Conservation (phyloP, 2,329 filamentous ascomycete species). For the Berkeleyomyces rouxiae region DNA sequence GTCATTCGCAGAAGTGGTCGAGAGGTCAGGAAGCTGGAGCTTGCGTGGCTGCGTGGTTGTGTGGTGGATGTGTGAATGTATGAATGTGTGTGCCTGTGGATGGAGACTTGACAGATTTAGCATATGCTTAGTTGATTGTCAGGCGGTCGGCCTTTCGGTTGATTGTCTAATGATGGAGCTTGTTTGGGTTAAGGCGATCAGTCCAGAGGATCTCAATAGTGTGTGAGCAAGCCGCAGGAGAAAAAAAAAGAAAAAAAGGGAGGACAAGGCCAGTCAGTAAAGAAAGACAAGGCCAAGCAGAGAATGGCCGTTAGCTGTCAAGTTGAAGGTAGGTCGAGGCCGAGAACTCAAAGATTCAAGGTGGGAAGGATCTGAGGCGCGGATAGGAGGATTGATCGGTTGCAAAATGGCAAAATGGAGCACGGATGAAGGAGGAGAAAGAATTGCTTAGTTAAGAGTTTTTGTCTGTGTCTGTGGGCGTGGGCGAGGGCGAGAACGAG, state of each 20-base stretch:
- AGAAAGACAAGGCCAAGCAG: background rate
- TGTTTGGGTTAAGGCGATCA: background rate
- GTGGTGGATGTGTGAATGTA: background rate
- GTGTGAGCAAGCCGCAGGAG: background rate
- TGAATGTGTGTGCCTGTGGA: background rate
- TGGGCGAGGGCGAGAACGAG: background rate
- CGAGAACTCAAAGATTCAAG: background rate
- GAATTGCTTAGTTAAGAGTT: background rate
- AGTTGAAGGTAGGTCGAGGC: background rate
- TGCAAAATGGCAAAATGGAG: background rate
- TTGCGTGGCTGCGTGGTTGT: background rate
- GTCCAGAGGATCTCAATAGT: background rate
- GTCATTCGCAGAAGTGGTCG: no score
- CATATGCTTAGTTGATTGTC: background rate
- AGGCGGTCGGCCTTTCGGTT: background rate
- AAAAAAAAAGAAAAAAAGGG: background rate
- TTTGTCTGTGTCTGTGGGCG: background rate
- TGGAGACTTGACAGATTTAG: background rate
- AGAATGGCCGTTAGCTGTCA: background rate
- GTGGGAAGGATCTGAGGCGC: conserved; percentile 3
- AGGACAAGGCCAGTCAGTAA: background rate
- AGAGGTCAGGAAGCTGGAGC: no score
- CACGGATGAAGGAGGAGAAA: background rate
- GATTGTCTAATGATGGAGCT: background rate
- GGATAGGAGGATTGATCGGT: conserved; percentile 4